These are phyloP conservation scores for Pontederia paniculata DNA, from an alignment of 176 grass and related monocot genomes.

Conservation along the genomic window DNA sequence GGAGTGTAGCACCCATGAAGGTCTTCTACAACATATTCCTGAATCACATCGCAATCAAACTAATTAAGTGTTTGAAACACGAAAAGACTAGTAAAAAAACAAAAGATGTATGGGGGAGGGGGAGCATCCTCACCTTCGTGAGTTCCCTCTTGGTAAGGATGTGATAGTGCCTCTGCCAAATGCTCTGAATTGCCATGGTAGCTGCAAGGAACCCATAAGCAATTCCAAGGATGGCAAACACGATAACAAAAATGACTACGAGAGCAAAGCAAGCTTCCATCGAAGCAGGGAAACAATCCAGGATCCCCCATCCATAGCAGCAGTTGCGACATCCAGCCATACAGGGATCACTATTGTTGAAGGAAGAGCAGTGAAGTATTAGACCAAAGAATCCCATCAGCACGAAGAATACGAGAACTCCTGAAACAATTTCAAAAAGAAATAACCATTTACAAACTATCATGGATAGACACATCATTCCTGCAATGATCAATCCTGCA, in stretches of 20 bases:
- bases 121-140: constrained; percentile 54
- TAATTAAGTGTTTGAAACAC: neutral
- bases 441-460: neutral
- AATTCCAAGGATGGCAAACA: constrained; percentile 83
- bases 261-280: constrained; percentile 91
- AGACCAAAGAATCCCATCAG: constrained; percentile 82
- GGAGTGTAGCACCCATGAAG: constrained; percentile 59
- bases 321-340: constrained; percentile 83
- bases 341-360: constrained; percentile 74
- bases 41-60: neutral
- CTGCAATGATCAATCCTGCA: neutral
- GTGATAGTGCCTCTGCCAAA: constrained; percentile 98
- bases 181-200: constrained; percentile 85
- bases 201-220: constrained; percentile 84
- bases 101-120: neutral
- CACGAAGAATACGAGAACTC: constrained; percentile 85
- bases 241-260: constrained; percentile 69
- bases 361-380: constrained; percentile 80
- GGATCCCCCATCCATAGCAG: constrained; percentile 92
- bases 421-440: constrained; percentile 29
- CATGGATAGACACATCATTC: neutral
- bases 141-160: constrained; percentile 93
- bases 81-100: neutral
- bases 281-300: constrained; percentile 89
- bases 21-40: constrained; percentile 96